Evolutionary conservation across 2,329 filamentous ascomycete species (phyloP), one percentile per base, ranked within the genome.

Genomic region (Penicillium sclerotiorum): DNA sequence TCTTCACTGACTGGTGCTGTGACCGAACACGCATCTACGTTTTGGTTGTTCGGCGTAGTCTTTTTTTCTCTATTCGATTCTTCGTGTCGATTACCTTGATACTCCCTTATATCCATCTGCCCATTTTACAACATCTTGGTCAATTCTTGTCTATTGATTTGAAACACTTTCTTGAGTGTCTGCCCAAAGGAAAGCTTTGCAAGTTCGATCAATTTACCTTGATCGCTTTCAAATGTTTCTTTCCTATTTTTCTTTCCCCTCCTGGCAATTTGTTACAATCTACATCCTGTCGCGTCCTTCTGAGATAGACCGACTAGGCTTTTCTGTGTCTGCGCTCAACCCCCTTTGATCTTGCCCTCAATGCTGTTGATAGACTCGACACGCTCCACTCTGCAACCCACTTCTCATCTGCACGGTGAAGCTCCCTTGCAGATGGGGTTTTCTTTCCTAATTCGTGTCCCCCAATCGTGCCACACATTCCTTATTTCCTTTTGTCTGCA

Each of bases 401-500:
- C 27, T n/a, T n/a, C n/a, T 23, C 38, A 17, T 47, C 53, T 55
- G 57, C 47, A 47, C 35, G 18, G 12, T 23, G 37, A 36, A 32
- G 4, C 33, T 17, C 21, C 39, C 45, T 48, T 42, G 55, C 57
- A 46, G 49, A 46, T 40, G 39, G 47, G 23, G 30, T n/a, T 57
- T 61, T 58, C 49, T 60, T 60, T 52, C 56, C 53, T 56, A 41
- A 40, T 35, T 25, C 55, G 45, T 49, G 43, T 49, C 43, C 21
- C 39, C 21, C 33, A 39, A 35, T 39, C 49, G 30, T 51, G 50
- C 39, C 49, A 51, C 38, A 30, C 54, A 50, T 46, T 50, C 44
- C 47, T 44, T 55, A 44, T 61, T 58, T 61, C 59, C 57, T 47
- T 64, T 57, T 65, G 61, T 66, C 58, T 56, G 59, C 60, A 61